Conservation (phyloP, 2,329 filamentous ascomycete species). For the Xylariaceae sp. region DNA sequence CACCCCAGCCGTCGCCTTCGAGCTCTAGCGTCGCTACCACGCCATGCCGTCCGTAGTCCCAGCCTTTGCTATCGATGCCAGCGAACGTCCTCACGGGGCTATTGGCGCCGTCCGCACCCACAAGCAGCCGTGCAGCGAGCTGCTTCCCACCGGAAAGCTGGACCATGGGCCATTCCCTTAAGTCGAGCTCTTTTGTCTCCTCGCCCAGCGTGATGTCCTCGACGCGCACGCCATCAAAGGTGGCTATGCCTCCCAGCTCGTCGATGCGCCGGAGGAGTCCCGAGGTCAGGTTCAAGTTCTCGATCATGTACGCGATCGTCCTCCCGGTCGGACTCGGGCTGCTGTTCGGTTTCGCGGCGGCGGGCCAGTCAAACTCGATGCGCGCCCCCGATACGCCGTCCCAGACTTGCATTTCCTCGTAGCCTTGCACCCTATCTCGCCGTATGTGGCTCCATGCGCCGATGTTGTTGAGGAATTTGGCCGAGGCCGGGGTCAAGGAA, state of each 20-base stretch:
- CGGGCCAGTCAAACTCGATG: constrained; percentile 89
- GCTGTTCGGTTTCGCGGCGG: constrained; percentile 37
- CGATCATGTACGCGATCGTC: constrained; percentile 91
- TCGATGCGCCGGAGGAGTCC: constrained; percentile 68
- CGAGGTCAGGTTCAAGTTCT: constrained; percentile 84
- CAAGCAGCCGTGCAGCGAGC: constrained; percentile 74
- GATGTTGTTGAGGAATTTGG: constrained; percentile 74
- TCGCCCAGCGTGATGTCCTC: constrained; percentile 72
- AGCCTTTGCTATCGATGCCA: constrained; percentile 77
- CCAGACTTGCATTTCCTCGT: constrained; percentile 98
- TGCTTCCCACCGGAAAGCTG: constrained; percentile 61
- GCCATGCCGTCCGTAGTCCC: constrained; percentile 89
- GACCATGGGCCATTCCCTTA: constrained; percentile 84
- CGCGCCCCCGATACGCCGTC: constrained; percentile 83
- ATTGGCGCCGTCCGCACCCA: constrained; percentile 92
- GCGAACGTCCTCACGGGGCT: constrained; percentile 89
- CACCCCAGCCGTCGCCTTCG: constrained; percentile 50
- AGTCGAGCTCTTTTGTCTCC: constrained; percentile 62
- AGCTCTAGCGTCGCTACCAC: constrained; percentile 84
- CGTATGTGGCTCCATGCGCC: constrained; percentile 81
- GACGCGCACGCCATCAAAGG: constrained; percentile 74
- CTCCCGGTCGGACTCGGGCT: constrained; percentile 34
- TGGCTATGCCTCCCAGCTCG: constrained; percentile 60
- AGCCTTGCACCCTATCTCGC: constrained; percentile 69
- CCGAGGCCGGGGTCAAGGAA: constrained; percentile 84